Percentiles rank a stretch among this genome's conserved stretches.
phyloP scores from a whole-genome alignment of 371 early-diverging fungal species.

The Apophysomyces elegans region DNA sequence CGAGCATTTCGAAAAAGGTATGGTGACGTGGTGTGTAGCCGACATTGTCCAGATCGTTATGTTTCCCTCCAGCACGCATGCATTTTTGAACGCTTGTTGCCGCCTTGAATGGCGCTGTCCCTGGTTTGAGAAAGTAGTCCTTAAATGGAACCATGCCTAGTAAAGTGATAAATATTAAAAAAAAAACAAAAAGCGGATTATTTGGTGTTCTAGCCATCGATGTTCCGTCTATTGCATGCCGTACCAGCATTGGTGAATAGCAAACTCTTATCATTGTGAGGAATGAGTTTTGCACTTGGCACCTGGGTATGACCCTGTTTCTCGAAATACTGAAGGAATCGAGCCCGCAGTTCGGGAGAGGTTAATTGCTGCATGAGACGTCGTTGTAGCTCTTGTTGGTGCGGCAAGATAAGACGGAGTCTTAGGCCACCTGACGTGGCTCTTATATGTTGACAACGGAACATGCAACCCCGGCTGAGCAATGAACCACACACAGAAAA shows the following conservation, averaged over 20 bases:
- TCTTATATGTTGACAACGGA: background rate
- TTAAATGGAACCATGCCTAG: constrained; percentile 83
- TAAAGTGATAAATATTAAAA: too few species aligned
- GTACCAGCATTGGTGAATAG: constrained; percentile 80
- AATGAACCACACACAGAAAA: too few species aligned
- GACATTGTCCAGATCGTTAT: constrained; percentile 84
- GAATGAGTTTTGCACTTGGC: constrained; percentile 65
- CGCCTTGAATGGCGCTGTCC: constrained; percentile 60
- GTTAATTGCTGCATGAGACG: constrained; percentile 36
- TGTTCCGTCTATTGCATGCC: too few species aligned
- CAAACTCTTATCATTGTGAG: constrained; percentile 72
- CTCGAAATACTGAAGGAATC: constrained; percentile 59
- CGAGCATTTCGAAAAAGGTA: constrained; percentile 88
- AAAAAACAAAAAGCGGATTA: background rate
- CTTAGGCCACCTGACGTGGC: background rate
- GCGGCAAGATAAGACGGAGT: background rate
- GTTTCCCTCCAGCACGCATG: constrained; percentile 82
- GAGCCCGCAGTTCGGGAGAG: constrained; percentile 54
- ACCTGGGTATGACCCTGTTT: constrained; percentile 50
- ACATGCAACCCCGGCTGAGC: background rate
- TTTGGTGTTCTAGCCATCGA: background rate
- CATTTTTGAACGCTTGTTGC: constrained; percentile 77
- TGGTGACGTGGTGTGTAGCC: constrained; percentile 82
- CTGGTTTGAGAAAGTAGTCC: constrained; percentile 70
- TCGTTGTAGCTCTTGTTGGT: constrained; percentile 10